These are phyloP conservation scores for Podospora pseudocomata DNA, from an alignment of 495 filamentous ascomycete genomes.

Conservation along the genomic window DNA sequence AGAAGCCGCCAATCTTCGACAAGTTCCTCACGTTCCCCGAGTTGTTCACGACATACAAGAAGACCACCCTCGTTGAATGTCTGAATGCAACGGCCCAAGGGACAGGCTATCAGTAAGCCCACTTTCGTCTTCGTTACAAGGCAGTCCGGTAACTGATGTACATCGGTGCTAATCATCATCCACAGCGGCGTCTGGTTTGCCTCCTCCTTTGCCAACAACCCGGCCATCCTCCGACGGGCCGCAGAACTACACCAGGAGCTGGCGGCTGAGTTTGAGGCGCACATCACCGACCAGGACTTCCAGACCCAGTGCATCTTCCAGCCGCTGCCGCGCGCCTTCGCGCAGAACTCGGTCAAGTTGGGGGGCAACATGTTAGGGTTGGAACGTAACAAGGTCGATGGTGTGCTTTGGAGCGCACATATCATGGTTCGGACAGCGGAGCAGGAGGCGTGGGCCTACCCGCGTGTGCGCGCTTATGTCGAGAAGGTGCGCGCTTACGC, in stretches of 20 bases:
- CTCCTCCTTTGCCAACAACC: constrained; percentile 27
- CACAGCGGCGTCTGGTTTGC: constrained; percentile 30
- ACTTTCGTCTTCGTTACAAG: not conserved
- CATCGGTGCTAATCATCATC: not conserved
- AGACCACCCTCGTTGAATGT: not conserved
- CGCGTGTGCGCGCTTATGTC: constrained; percentile 12
- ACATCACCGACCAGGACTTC: constrained; percentile 29
- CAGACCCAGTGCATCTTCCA: constrained; percentile 48
- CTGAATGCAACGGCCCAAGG: not conserved
- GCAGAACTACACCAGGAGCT: constrained; percentile 21
- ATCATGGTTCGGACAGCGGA: constrained; percentile 24
- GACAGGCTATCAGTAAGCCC: not conserved
- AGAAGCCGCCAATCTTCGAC: not conserved
- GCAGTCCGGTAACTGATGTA: not conserved
- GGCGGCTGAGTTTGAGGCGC: constrained; percentile 18
- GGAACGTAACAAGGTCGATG: constrained; percentile 30
- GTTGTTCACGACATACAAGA: not conserved
- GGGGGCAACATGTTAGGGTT: constrained; percentile 56
- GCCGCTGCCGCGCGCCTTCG: constrained; percentile 40
- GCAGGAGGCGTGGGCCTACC: constrained; percentile 18
- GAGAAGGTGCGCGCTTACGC: constrained; percentile 22
- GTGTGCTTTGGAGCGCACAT: constrained; percentile 16
- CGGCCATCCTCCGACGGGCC: constrained; percentile 24
- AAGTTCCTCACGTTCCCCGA: not conserved
- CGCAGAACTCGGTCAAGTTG: constrained; percentile 35